phyloP scores from a whole-genome alignment of 2,329 filamentous ascomycete species.

The Aspergillus sp. region DNA sequence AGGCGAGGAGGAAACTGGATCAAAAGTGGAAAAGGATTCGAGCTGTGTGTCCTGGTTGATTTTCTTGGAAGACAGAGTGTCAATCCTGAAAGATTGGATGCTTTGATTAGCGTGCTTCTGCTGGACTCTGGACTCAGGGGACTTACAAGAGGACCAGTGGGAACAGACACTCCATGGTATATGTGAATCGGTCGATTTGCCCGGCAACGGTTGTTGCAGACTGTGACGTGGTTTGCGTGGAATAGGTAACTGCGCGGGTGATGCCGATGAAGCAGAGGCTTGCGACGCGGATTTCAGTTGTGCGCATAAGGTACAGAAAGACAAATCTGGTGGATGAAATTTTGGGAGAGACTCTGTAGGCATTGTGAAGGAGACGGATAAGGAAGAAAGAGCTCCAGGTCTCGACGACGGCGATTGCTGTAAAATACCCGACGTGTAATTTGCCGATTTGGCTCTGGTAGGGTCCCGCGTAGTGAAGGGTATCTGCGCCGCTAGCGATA shows the following conservation, averaged over 20 bases:
- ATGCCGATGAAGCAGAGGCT: slow-evolving; percentile 14
- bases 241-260: slow-evolving; percentile 11
- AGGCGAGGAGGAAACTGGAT: not conserved
- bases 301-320: slow-evolving; percentile 6
- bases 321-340: slow-evolving; percentile 1
- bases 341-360: slow-evolving; percentile 3
- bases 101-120: too few species aligned
- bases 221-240: slow-evolving; percentile 5
- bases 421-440: slow-evolving; percentile 12
- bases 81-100: not conserved
- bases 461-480: not conserved
- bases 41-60: not conserved
- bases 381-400: slow-evolving; percentile 12
- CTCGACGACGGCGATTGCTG: slow-evolving; percentile 9
- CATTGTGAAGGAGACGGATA: slow-evolving; percentile 3
- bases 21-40: slow-evolving; percentile 2
- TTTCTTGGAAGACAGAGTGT: slow-evolving; percentile 7
- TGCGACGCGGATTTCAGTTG: slow-evolving; percentile 9
- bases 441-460: slow-evolving; percentile 5
- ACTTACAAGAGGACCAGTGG: slow-evolving; percentile 10
- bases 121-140: too few species aligned
- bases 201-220: slow-evolving; percentile 4
- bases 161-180: slow-evolving; percentile 13
- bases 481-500: not conserved
- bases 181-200: slow-evolving; percentile 12